Evolutionary conservation across 2,329 filamentous ascomycete species (phyloP).

Genomic region (Pseudomassariella vexata): DNA sequence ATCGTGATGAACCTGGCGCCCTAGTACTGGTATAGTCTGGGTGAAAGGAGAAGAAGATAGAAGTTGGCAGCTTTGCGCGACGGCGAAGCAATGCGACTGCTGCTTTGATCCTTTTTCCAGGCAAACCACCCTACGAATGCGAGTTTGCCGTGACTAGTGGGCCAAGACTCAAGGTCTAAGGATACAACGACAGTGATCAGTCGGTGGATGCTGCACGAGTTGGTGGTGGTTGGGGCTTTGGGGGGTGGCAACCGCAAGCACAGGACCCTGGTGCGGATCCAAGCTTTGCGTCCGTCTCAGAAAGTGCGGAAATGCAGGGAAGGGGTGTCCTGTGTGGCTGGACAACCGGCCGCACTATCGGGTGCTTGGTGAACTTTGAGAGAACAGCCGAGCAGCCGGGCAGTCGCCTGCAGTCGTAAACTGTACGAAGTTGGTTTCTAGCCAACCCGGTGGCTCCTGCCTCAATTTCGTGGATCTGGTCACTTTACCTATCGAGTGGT

Average conservation of each 20-base stretch:
- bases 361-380: too few relatives aligned
- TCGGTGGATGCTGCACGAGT: slow-evolving; percentile 3
- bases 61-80: too few relatives aligned
- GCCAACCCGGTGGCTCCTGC: background rate
- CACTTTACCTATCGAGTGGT: background rate
- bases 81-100: too few relatives aligned
- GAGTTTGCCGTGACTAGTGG: too few relatives aligned
- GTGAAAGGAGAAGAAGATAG: too few relatives aligned
- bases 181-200: too few relatives aligned
- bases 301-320: slow-evolving; percentile 15
- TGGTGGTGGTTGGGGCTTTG: slow-evolving; percentile 3
- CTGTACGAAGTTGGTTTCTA: background rate
- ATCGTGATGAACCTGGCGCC: background rate
- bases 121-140: too few relatives aligned
- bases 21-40: background rate
- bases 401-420: background rate
- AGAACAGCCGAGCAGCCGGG: background rate
- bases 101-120: too few relatives aligned
- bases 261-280: slow-evolving; percentile 8
- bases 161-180: too few relatives aligned
- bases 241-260: slow-evolving; percentile 2
- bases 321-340: slow-evolving; percentile 18
- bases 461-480: background rate
- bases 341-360: slow-evolving; percentile 9
- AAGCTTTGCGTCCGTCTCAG: slow-evolving; percentile 16